phyloP scores from a whole-genome alignment of 1,139 yeast species.

The Sugiyamaella xylanicola region DNA sequence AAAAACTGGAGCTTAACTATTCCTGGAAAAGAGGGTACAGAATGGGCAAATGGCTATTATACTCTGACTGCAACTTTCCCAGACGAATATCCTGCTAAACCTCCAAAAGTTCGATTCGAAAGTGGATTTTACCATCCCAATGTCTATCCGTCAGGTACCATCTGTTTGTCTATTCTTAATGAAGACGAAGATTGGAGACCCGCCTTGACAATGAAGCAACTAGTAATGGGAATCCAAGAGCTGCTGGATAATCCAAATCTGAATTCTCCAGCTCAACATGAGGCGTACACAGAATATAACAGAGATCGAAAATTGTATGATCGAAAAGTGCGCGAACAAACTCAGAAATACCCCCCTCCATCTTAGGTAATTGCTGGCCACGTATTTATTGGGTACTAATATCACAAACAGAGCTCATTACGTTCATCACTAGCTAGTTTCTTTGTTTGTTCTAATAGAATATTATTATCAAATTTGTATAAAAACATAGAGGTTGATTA shows the following conservation, averaged over 20 bases:
- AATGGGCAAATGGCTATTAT: conserved; percentile 87
- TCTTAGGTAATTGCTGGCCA: conserved; percentile 1
- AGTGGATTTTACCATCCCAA: conserved; percentile 93
- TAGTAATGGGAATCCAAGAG: conserved; percentile 90
- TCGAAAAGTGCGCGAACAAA: conserved; percentile 78
- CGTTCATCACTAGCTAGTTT: neutral
- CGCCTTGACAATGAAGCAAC: conserved; percentile 88
- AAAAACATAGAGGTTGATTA: too few relatives aligned
- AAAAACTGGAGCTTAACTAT: conserved; percentile 93
- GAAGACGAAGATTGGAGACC: conserved; percentile 99
- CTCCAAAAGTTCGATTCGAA: conserved; percentile 90
- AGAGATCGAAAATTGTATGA: conserved; percentile 65
- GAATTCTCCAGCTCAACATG: conserved; percentile 95
- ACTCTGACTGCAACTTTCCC: conserved; percentile 86
- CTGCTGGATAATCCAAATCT: conserved; percentile 88
- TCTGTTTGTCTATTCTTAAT: conserved; percentile 87
- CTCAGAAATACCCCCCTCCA: conserved; percentile 59
- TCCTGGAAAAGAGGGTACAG: conserved; percentile 85
- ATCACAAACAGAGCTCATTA: neutral
- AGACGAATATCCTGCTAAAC: conserved; percentile 93
- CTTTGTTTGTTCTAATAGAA: neutral
- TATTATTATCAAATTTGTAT: neutral
- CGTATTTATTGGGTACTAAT: conserved; percentile 11
- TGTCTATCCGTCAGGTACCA: conserved; percentile 95
- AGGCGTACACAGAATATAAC: conserved; percentile 82